A percentile compares a stretch with the other conserved stretches of the same genome.
Evolutionary conservation across 1,284 basidiomycete genomes (phyloP).

Genomic region (Thecaphora thlaspeos): DNA sequence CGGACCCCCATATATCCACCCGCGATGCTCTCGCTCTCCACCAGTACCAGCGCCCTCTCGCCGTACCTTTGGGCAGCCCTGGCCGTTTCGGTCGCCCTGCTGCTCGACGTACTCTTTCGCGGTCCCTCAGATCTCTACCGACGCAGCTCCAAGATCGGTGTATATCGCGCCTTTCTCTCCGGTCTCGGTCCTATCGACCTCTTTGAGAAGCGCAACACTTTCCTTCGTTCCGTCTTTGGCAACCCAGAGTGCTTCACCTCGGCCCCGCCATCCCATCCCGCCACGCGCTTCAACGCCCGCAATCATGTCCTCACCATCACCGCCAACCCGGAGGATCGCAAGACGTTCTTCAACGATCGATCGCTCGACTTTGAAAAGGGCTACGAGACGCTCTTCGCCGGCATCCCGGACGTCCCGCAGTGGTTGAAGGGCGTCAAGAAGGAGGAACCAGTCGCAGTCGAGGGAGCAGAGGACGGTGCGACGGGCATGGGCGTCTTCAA

Average conservation of each 20-base stretch:
- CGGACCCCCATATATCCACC: no score
- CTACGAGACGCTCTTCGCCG: conserved; percentile 35
- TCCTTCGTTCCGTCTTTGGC: conserved; percentile 30
- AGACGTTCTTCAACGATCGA: conserved; percentile 40
- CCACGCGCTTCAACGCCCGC: conserved; percentile 20
- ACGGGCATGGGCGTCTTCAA: conserved; percentile 17
- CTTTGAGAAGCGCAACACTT: conserved; percentile 27
- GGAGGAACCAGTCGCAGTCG: not conserved
- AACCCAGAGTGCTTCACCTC: conserved; percentile 22
- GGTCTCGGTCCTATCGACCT: conserved; percentile 23
- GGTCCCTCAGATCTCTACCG: no score
- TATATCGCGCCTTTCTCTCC: conserved; percentile 13
- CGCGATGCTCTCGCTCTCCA: no score
- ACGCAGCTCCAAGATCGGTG: no score
- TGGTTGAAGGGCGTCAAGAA: conserved; percentile 8
- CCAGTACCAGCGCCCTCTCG: conserved; percentile 9
- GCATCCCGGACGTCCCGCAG: conserved; percentile 22
- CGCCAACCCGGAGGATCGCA: conserved; percentile 23
- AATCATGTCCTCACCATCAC: conserved; percentile 27
- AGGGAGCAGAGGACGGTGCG: conserved; percentile 10
- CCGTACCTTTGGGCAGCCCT: conserved; percentile 19
- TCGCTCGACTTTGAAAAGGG: conserved; percentile 26
- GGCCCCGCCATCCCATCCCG: conserved; percentile 13
- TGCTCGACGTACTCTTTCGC: conserved; percentile 9
- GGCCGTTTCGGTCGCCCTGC: conserved; percentile 9